Conservation (phyloP, 176 grass and related monocot genomes). For the Musa troglodytarum region DNA sequence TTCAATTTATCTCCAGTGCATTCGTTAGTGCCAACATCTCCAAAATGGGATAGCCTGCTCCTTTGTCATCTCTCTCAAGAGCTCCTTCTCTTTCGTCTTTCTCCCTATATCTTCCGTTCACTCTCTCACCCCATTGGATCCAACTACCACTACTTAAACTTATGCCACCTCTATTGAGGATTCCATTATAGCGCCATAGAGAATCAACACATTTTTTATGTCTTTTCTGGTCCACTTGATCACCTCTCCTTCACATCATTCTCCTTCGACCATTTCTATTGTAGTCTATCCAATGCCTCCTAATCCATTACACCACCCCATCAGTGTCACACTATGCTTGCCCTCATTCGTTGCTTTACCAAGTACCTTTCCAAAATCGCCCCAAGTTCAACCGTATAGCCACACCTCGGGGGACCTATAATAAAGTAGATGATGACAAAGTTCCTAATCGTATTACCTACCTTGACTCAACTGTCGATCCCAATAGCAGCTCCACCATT, state of each 20-base stretch:
- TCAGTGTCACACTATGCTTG: conserved; percentile 17
- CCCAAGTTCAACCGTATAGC: conserved; percentile 22
- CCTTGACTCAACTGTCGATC: not conserved
- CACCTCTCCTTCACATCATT: conserved; percentile 6
- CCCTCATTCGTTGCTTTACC: conserved; percentile 13
- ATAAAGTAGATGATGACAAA: not conserved
- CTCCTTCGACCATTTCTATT: too few species aligned
- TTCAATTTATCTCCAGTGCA: too few species aligned
- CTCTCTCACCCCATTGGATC: conserved; percentile 16
- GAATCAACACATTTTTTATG: not conserved
- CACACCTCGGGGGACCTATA: not conserved
- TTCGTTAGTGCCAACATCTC: not conserved
- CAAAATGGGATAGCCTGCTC: conserved; percentile 4
- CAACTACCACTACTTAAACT: not conserved
- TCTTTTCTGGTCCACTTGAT: conserved; percentile 38
- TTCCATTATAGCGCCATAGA: conserved; percentile 28
- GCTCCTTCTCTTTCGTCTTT: conserved; percentile 55
- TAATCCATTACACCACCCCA: conserved; percentile 5
- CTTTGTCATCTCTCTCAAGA: conserved; percentile 44
- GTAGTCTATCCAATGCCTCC: not conserved
- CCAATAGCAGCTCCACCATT: not conserved
- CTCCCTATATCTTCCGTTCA: conserved; percentile 31
- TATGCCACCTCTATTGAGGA: not conserved
- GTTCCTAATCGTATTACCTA: not conserved
- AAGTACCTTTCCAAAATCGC: conserved; percentile 5